Evolutionary conservation across 495 filamentous ascomycete species (phyloP).

Genomic region (Recurvomyces mirabilis): DNA sequence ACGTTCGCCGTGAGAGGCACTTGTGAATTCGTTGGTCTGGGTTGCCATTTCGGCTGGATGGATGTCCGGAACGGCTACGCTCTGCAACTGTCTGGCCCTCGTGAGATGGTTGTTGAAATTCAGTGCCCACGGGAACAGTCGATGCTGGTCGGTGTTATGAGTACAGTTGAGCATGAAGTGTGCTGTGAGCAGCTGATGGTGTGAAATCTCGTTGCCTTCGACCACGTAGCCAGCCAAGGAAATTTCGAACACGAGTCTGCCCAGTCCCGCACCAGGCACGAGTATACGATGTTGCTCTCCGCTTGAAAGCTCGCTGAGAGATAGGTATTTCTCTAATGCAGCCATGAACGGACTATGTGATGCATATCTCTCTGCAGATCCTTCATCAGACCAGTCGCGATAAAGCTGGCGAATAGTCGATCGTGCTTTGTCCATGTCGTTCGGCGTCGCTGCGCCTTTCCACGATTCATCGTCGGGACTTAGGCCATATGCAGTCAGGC

Average conservation of each 20-base stretch:
- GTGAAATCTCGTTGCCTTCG: constrained; percentile 94
- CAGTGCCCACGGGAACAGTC: constrained; percentile 63
- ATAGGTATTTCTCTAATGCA: constrained; percentile 49
- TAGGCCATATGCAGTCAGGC: constrained; percentile 54
- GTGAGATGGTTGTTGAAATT: constrained; percentile 68
- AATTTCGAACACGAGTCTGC: constrained; percentile 77
- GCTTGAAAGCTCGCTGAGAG: constrained; percentile 19
- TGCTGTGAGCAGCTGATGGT: constrained; percentile 79
- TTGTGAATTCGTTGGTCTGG: constrained; percentile 22
- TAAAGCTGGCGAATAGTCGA: constrained; percentile 88
- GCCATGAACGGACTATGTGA: constrained; percentile 63
- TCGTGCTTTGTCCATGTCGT: constrained; percentile 78
- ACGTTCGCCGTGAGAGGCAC: too few relatives aligned
- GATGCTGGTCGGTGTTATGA: constrained; percentile 31
- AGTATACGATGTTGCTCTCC: constrained; percentile 42
- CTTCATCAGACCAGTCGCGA: constrained; percentile 85
- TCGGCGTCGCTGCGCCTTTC: constrained; percentile 50
- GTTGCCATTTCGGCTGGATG: constrained; percentile 52
- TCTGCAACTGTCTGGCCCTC: constrained; percentile 57
- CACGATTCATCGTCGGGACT: constrained; percentile 37
- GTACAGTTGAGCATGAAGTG: constrained; percentile 81
- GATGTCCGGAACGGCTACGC: constrained; percentile 63
- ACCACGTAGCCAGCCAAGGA: constrained; percentile 59
- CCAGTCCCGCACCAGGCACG: constrained; percentile 82
- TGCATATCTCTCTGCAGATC: constrained; percentile 55